Conservation (phyloP, 2,329 filamentous ascomycete genomes). For the Paracoccidioides brasiliensis region DNA sequence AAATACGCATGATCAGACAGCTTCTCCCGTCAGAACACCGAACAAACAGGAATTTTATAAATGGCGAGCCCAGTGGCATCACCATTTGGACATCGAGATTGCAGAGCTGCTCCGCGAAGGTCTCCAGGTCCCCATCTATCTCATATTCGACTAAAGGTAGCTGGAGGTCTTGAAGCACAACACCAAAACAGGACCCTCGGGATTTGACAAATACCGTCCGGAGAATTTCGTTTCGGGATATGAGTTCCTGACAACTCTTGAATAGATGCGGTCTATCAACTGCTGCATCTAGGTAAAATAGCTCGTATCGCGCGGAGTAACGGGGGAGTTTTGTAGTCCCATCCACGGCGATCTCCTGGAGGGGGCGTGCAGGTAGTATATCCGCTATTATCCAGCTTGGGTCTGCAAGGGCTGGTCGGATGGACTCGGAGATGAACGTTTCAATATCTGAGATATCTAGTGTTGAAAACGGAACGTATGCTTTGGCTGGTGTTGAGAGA, state of each 20-base stretch:
- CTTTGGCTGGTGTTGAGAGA: slow-evolving; percentile 7
- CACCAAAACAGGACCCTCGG: slow-evolving; percentile 33
- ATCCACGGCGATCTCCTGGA: slow-evolving; percentile 45
- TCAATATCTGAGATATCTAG: slow-evolving; percentile 27
- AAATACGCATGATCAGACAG: slow-evolving; percentile 44
- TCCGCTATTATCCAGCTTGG: slow-evolving; percentile 36
- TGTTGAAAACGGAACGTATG: slow-evolving; percentile 36
- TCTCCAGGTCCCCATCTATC: slow-evolving; percentile 33
- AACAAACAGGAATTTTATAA: slow-evolving; percentile 42
- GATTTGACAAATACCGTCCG: slow-evolving; percentile 44
- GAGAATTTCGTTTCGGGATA: slow-evolving; percentile 44
- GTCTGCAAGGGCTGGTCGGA: slow-evolving; percentile 36
- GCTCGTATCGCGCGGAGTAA: slow-evolving; percentile 48
- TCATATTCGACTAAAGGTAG: slow-evolving; percentile 33
- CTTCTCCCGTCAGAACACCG: slow-evolving; percentile 17
- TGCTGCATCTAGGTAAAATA: slow-evolving; percentile 42
- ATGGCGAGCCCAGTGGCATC: slow-evolving; percentile 42
- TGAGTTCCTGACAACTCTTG: slow-evolving; percentile 30
- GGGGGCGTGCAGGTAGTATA: slow-evolving; percentile 40
- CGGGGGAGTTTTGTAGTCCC: slow-evolving; percentile 45
- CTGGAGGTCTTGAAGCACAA: slow-evolving; percentile 39
- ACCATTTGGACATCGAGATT: slow-evolving; percentile 37
- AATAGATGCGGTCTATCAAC: slow-evolving; percentile 37
- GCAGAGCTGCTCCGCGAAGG: slow-evolving; percentile 37
- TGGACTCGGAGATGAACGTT: slow-evolving; percentile 29